Evolutionary conservation across 805 yeast genomes (phyloP), one percentile per base, ranked within the genome.

Genomic region (Wickerhamomyces bisporus): DNA sequence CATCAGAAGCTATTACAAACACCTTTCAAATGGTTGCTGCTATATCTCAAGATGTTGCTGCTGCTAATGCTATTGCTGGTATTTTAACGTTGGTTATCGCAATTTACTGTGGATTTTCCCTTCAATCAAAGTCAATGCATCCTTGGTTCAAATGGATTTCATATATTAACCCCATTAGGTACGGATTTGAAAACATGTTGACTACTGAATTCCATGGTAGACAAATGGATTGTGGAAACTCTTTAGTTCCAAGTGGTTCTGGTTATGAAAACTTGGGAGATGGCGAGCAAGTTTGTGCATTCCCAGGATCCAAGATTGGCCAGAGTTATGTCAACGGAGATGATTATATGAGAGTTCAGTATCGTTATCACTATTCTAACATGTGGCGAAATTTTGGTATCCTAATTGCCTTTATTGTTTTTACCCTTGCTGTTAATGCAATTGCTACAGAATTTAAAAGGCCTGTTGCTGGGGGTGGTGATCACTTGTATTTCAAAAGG

Each of bases 341-440:
- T 45, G 60, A 57, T 26, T 86, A 81, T 52, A 46, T 86, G 39
- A 43, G 44, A 5, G 50, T 49, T 3, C 56, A 77, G 8, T 86
- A 59, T 58, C 53, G 59, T 30, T 86, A 80, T 64, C 53, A 54
- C 16, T 76, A 70, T 50, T 45, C 59, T 16, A 86, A 86, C 58
- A 70, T 73, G 35, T 86, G 95, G 95, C 77, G 95, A 65, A 83
- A 86, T 57, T 69, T 81, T 40, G 95, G 88, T 52, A 75, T 81
- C 42, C 42, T 74, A 42, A 55, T 78, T 52, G 86, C 70, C 3
- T 80, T 68, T 49, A 57, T 61, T 20, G 41, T 77, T 25, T 67
- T 78, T 53, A 79, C 81, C 60, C 64, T 79, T 40, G 50, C 48
- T 32, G 62, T 74, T 13, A 79, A 79, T 52, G 57, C 82, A 31